Percentiles rank a stretch among this genome's conserved stretches.
Conservation (phyloP, 148 eudicot species). For the Drosera capensis region DNA sequence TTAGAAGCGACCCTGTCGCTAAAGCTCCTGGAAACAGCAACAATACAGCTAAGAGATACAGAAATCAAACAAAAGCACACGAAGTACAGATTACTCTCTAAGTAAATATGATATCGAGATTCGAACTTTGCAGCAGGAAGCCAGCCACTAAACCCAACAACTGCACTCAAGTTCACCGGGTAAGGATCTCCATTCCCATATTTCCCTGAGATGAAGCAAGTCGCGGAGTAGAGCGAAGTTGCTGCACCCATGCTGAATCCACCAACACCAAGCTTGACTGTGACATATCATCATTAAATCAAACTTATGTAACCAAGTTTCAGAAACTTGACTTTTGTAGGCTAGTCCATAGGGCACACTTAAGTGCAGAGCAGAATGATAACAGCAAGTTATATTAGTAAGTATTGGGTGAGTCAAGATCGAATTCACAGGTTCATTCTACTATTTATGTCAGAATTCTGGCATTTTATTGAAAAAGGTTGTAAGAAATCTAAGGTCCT, state of each 20-base stretch:
- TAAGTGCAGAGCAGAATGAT: no score
- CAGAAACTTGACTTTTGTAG: no score
- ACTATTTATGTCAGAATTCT: no score
- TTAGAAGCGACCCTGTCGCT: conserved; percentile 25
- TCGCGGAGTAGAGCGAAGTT: conserved; percentile 61
- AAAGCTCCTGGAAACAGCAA: conserved; percentile 31
- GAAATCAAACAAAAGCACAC: not conserved
- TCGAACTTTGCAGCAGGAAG: conserved; percentile 80
- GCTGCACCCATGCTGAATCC: conserved; percentile 99
- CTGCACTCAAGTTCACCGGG: conserved; percentile 45
- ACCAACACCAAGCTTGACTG: conserved; percentile 88
- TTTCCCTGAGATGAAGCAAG: conserved; percentile 49
- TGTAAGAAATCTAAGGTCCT: no score
- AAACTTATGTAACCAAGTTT: no score
- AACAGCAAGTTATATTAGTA: no score
- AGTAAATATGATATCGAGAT: conserved; percentile 7
- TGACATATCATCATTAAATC: conserved; percentile 6
- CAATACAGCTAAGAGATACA: conserved; percentile 1
- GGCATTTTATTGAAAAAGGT: no score
- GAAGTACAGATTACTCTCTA: not conserved
- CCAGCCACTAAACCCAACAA: conserved; percentile 95
- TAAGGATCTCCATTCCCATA: conserved; percentile 48
- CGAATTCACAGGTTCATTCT: no score
- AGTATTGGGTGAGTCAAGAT: no score
- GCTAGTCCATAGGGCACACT: no score